Conservation (phyloP, 331 rosid species). For the Rosa hybrid region DNA sequence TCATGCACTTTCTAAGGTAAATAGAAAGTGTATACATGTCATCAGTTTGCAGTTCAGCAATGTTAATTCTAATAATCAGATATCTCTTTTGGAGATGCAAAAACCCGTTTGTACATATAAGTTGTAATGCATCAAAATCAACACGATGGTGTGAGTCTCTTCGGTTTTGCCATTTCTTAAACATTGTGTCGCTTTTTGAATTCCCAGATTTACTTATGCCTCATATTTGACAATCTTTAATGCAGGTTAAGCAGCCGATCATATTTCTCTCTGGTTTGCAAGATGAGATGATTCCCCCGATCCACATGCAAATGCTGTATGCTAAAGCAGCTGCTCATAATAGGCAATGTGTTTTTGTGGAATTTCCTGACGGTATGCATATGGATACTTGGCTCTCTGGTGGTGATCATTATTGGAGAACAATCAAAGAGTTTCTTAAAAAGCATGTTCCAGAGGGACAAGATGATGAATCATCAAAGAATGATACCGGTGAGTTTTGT, state of each 20-base stretch:
- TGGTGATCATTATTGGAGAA: slow-evolving; percentile 89
- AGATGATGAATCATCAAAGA: slow-evolving; percentile 51
- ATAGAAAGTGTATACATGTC: background rate
- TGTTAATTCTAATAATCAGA: background rate
- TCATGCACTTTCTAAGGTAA: background rate
- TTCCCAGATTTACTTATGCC: slow-evolving; percentile 22
- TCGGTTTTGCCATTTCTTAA: background rate
- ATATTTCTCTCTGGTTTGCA: slow-evolving; percentile 93
- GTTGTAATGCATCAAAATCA: background rate
- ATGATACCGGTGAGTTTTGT: slow-evolving; percentile 37
- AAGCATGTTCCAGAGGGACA: slow-evolving; percentile 51
- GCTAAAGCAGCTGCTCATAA: slow-evolving; percentile 95
- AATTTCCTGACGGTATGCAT: slow-evolving; percentile 94
- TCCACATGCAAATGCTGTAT: slow-evolving; percentile 85
- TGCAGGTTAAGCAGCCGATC: slow-evolving; percentile 92
- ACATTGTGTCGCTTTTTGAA: slow-evolving; percentile 4
- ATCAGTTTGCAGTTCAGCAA: background rate
- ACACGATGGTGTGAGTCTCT: background rate
- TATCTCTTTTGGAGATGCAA: background rate
- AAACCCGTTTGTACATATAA: background rate
- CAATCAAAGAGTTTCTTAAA: slow-evolving; percentile 69
- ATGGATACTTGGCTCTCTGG: slow-evolving; percentile 97
- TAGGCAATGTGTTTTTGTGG: slow-evolving; percentile 67
- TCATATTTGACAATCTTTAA: slow-evolving; percentile 19
- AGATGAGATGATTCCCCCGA: slow-evolving; percentile 98